Conservation (phyloP, 164 flowering plant genomes). For the Annona squamosa region DNA sequence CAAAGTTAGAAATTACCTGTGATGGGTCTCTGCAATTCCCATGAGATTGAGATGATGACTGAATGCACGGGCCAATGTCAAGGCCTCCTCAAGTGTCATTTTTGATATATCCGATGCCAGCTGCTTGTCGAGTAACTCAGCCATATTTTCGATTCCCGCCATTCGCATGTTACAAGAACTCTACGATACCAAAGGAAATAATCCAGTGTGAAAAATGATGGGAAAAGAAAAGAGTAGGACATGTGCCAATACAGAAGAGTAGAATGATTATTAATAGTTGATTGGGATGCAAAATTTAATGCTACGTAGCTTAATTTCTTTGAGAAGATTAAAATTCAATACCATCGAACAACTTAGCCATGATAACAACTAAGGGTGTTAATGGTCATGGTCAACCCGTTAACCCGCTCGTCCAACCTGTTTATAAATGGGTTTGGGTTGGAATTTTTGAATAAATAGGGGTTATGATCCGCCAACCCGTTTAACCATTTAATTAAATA, state of each 20-base stretch:
- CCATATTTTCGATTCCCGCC: slow-evolving; percentile 69
- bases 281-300: neutral
- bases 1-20: slow-evolving; percentile 39
- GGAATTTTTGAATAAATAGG: too few species aligned
- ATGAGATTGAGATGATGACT: slow-evolving; percentile 78
- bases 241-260: neutral
- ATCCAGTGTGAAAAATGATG: neutral
- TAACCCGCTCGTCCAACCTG: too few species aligned
- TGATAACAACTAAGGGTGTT: too few species aligned
- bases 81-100: slow-evolving; percentile 77
- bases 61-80: slow-evolving; percentile 69
- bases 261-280: neutral
- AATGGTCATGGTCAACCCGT: too few species aligned
- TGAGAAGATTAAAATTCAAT: too few species aligned
- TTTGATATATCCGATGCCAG: slow-evolving; percentile 63
- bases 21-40: slow-evolving; percentile 91
- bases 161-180: slow-evolving; percentile 72
- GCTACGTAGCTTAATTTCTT: too few species aligned
- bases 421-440: too few species aligned
- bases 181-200: slow-evolving; percentile 12
- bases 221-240: neutral
- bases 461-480: too few species aligned
- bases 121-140: slow-evolving; percentile 75
- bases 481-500: too few species aligned
- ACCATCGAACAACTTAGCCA: too few species aligned